Conservation (phyloP, 192 early-diverging fungal genomes). For the Coemansia sp. region DNA sequence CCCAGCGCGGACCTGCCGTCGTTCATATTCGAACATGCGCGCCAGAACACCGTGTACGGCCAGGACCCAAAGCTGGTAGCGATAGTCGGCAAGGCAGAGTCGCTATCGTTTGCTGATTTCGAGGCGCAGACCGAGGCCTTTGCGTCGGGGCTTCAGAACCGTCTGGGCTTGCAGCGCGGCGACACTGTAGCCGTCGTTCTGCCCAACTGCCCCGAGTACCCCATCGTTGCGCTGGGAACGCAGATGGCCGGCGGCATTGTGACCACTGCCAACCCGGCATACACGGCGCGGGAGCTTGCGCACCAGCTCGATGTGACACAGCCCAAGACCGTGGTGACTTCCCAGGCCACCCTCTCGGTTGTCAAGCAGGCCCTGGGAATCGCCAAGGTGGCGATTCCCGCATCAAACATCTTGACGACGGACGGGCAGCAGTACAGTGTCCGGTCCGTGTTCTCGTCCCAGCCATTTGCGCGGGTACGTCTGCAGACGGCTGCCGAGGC, state of each 20-base stretch:
- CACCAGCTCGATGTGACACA: slow-evolving; percentile 68
- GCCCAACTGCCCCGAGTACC: slow-evolving; percentile 65
- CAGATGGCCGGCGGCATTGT: slow-evolving; percentile 63
- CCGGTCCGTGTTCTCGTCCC: slow-evolving; percentile 3
- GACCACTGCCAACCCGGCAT: slow-evolving; percentile 76
- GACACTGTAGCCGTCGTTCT: slow-evolving; percentile 66
- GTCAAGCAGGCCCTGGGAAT: slow-evolving; percentile 25
- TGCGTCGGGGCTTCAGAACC: slow-evolving; percentile 42
- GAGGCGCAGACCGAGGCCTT: slow-evolving; percentile 16
- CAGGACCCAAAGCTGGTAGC: slow-evolving; percentile 21
- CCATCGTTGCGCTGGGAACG: slow-evolving; percentile 56
- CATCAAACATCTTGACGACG: slow-evolving; percentile 23
- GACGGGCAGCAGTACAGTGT: slow-evolving; percentile 11
- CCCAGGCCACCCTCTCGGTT: slow-evolving; percentile 8
- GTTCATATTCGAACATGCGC: slow-evolving; percentile 28
- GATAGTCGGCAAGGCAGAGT: slow-evolving; percentile 9
- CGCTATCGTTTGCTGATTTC: slow-evolving; percentile 27
- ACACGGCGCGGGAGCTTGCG: slow-evolving; percentile 71
- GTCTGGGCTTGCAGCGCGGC: slow-evolving; percentile 56
- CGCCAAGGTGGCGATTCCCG: slow-evolving; percentile 20
- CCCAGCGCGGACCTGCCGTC: slow-evolving; percentile 38
- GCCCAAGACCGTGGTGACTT: slow-evolving; percentile 62
- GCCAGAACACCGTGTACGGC: slow-evolving; percentile 27
- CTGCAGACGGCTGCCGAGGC: slow-evolving; percentile 14
- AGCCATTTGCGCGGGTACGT: slow-evolving; percentile 29